Evolutionary conservation across 768 basidiomycete genomes (phyloP).

Genomic region (Gymnopilus junonius): DNA sequence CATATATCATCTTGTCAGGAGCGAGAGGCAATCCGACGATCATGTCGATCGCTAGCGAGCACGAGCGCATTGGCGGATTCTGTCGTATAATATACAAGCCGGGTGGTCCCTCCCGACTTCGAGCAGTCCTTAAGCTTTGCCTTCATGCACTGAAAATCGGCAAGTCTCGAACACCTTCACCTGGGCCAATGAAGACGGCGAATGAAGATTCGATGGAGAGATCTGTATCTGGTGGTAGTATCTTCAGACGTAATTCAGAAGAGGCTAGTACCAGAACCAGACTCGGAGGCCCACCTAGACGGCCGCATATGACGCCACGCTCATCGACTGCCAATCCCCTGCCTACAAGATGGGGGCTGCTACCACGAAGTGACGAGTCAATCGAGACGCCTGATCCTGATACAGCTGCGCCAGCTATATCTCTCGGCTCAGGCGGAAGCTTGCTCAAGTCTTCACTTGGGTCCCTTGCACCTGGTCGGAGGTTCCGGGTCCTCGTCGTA

Average conservation of each 20-base stretch:
- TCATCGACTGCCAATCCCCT: slow-evolving; percentile 52
- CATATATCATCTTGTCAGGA: slow-evolving; percentile 79
- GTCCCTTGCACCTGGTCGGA: slow-evolving; percentile 47
- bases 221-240: slow-evolving; percentile 13
- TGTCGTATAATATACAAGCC: slow-evolving; percentile 92
- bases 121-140: slow-evolving; percentile 65
- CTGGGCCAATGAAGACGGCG: slow-evolving; percentile 9
- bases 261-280: slow-evolving; percentile 40
- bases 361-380: slow-evolving; percentile 37
- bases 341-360: slow-evolving; percentile 35
- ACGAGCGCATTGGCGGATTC: slow-evolving; percentile 83
- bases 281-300: slow-evolving; percentile 14
- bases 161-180: slow-evolving; percentile 32
- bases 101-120: slow-evolving; percentile 78
- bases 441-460: slow-evolving; percentile 71
- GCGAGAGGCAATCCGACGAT: slow-evolving; percentile 67
- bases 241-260: slow-evolving; percentile 46
- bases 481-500: slow-evolving; percentile 76
- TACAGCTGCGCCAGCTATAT: slow-evolving; percentile 46
- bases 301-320: slow-evolving; percentile 61
- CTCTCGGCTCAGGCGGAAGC: slow-evolving; percentile 64
- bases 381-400: slow-evolving; percentile 27
- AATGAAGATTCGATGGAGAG: slow-evolving; percentile 14
- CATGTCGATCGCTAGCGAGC: slow-evolving; percentile 66
- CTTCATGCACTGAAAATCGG: slow-evolving; percentile 59